Evolutionary conservation across 495 filamentous ascomycete genomes (phyloP), one percentile per base, ranked within the genome.

Genomic region (Xylaria castorea): DNA sequence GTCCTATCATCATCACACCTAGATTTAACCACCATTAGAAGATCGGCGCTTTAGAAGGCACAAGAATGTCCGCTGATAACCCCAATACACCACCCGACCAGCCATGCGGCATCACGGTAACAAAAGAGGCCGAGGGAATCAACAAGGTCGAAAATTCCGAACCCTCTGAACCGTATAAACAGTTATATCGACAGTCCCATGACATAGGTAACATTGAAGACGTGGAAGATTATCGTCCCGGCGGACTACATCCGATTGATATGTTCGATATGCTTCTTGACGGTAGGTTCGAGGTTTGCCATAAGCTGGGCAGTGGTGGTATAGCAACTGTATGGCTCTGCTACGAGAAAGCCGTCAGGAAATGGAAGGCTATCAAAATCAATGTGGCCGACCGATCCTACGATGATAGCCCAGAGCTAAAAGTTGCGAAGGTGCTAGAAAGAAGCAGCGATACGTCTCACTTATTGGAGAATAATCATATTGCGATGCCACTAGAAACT

Each of bases 271-370:
- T 42, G 6, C 38, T 73, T n/a, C 42, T 73, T 5, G 71, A 30
- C 27, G 46, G 27, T 38, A 27, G 64, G 16, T 73, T 50, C 32
- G 22, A 67, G 44, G 65, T 73, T 22, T 34, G 42, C 5, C 62
- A 73, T 6, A 73, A 73, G 32, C 30, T 73, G 3, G 71, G 71
- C 3, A 57, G 51, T 25, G 71, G 71, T 14, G 71, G 64, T 2
- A 62, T 62, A 8, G 71, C 64, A 34, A 73, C 58, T 8, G 71
- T 53, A 27, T 73, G 71, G 71, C 64, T 73, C 11, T 73, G 71
- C 51, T 73, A 58, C n/a, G 71, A 73, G 18, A n/a, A 27, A 12
- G 40, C 16, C 8, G 7, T 27, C 5, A 38, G 63, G 20, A 73
- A 66, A 63, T 73, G 71, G 71, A 57, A 32, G 4, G 71, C 71